Conservation (phyloP, 2,329 filamentous ascomycete species). For the Onygenales sp. region DNA sequence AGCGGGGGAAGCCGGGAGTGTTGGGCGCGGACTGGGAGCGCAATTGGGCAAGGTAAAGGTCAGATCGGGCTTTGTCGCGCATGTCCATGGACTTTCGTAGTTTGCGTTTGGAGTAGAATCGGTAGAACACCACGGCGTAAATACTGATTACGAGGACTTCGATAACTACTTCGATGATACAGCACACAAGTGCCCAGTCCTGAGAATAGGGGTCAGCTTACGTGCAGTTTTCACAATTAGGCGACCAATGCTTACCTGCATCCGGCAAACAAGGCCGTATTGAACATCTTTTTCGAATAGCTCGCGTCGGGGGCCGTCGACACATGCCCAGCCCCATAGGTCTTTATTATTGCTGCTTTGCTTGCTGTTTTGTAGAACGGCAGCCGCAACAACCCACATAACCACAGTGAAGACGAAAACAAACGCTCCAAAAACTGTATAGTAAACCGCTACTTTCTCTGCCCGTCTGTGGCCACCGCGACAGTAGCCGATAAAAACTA, state of each 20-base stretch:
- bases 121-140: conserved; percentile 92
- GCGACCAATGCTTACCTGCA: conserved; percentile 50
- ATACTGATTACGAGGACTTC: conserved; percentile 85
- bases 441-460: conserved; percentile 90
- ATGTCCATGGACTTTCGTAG: conserved; percentile 95
- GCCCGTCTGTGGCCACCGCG: conserved; percentile 79
- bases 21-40: conserved; percentile 84
- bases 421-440: conserved; percentile 83
- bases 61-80: conserved; percentile 85
- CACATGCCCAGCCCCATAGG: conserved; percentile 97
- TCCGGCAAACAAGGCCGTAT: conserved; percentile 83
- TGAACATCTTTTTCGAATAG: conserved; percentile 73
- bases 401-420: conserved; percentile 91
- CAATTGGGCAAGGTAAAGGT: conserved; percentile 84
- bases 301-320: conserved; percentile 69
- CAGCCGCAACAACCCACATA: conserved; percentile 84
- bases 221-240: conserved; percentile 9
- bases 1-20: conserved; percentile 74
- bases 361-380: conserved; percentile 69
- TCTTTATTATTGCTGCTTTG: conserved; percentile 69
- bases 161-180: conserved; percentile 91
- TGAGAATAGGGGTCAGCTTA: conserved; percentile 34
- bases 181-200: conserved; percentile 94
- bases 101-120: conserved; percentile 92
- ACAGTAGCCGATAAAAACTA: conserved; percentile 79